Percentiles rank a stretch among this genome's conserved stretches.
Conservation (phyloP, 306 rosid genomes). For the Astragalus membranaceus region DNA sequence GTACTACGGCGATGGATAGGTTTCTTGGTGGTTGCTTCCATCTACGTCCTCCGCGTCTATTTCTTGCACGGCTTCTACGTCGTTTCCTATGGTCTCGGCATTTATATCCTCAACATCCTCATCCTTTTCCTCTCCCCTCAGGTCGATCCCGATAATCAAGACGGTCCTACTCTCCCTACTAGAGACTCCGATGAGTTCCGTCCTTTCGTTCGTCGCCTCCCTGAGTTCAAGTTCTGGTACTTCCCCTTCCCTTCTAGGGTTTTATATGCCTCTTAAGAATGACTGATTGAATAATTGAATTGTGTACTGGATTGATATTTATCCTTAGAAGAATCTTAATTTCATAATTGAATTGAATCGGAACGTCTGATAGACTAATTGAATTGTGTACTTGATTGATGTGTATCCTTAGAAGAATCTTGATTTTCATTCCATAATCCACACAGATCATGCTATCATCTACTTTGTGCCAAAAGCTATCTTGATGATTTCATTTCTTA, state of each 20-base stretch:
- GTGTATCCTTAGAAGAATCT: background rate
- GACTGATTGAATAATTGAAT: background rate
- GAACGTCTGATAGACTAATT: background rate
- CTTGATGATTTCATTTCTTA: background rate
- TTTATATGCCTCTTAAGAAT: background rate
- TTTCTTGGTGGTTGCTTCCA: conserved; percentile 31
- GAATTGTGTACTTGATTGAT: background rate
- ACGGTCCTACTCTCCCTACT: conserved; percentile 83
- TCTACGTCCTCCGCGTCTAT: conserved; percentile 77
- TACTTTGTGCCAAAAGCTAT: background rate
- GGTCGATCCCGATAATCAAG: conserved; percentile 87
- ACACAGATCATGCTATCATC: background rate
- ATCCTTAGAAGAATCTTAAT: no score
- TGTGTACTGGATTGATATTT: background rate
- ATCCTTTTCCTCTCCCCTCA: conserved; percentile 93
- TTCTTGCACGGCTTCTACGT: conserved; percentile 80
- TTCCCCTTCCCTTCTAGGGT: background rate
- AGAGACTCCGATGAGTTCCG: conserved; percentile 90
- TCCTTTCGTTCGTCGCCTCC: conserved; percentile 95
- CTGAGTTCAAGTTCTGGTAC: conserved; percentile 94
- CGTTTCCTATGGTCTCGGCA: conserved; percentile 90
- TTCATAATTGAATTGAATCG: no score
- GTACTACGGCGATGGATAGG: conserved; percentile 77
- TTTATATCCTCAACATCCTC: conserved; percentile 85
- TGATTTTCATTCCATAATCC: background rate